Evolutionary conservation across 768 basidiomycete genomes (phyloP), one percentile per base, ranked within the genome.

Genomic region (Kwoniella heveanensis): DNA sequence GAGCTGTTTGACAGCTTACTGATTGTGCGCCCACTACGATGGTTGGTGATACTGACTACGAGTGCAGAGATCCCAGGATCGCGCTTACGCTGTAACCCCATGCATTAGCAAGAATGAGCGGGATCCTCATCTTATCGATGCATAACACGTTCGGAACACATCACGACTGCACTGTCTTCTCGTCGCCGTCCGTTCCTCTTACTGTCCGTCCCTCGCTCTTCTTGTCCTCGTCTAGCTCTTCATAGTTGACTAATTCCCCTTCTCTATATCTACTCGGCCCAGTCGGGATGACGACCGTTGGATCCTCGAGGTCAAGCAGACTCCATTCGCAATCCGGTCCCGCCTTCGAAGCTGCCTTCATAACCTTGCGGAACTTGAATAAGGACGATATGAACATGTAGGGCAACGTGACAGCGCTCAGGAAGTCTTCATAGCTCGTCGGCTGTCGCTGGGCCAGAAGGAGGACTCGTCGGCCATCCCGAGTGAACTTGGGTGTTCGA

Each of bases 171-270:
- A 44, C 39, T 17, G 15, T 3, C 39, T 44, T 44, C 10, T 44
- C 39, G 39, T 44, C 39, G 4, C 10, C 15, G 15, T 44, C 39
- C 3, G 39, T 44, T 4, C 17, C 3, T 19, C 25, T 4, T 5
- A 5, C 48, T 19, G 7, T 26, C 8, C 22, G 5, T 5, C 48
- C 48, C 2, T 22, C 22, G 17, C 10, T 24, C 48, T 49, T 26
- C 48, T 10, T 10, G 17, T 22, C 48, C 39, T 57, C 46, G 27
- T 57, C 56, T 1, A 57, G 24, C 22, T 57, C 56, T 15, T 57
- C 46, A 19, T 24, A 25, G 12, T 47, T 12, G 12, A 57, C 27
- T 21, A 46, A 29, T 26, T 57, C 56, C 3, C 44, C 56, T 25
- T 46, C 32, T 9, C 5, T n/a, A 17, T 48, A 27, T 8, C 25